Conservation (phyloP, 805 yeast genomes). For the Brettanomyces anomalus region DNA sequence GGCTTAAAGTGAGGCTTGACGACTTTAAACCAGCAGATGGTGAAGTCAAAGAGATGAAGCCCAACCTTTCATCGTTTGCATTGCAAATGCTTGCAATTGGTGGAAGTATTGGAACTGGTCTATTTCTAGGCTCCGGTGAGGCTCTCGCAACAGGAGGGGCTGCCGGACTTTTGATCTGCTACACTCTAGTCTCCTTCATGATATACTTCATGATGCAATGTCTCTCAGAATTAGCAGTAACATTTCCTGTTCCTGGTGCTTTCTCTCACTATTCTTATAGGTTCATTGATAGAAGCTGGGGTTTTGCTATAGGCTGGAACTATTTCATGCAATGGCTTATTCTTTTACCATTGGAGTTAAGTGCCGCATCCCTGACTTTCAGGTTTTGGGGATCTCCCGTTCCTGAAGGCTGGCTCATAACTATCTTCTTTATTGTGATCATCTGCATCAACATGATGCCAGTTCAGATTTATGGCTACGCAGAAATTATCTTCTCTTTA, state of each 20-base stretch:
- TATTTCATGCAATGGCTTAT: constrained; percentile 46
- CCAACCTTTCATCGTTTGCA: constrained; percentile 29
- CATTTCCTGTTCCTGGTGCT: constrained; percentile 58
- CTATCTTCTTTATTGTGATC: constrained; percentile 40
- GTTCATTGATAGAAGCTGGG: constrained; percentile 52
- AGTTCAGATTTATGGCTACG: constrained; percentile 46
- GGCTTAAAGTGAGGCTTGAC: constrained; percentile 15
- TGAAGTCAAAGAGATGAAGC: constrained; percentile 16
- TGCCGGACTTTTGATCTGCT: constrained; percentile 50
- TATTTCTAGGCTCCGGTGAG: constrained; percentile 57
- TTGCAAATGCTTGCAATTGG: constrained; percentile 63
- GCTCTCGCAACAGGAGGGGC: constrained; percentile 57
- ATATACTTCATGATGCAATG: constrained; percentile 54
- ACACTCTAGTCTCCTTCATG: constrained; percentile 44
- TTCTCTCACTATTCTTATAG: constrained; percentile 54
- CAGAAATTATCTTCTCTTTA: constrained; percentile 41
- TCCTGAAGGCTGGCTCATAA: constrained; percentile 41
- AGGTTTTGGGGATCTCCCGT: constrained; percentile 37
- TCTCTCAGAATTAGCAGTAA: constrained; percentile 50
- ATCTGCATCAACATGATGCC: constrained; percentile 43
- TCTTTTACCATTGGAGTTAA: constrained; percentile 41
- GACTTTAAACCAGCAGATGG: constrained; percentile 17
- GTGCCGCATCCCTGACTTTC: constrained; percentile 46
- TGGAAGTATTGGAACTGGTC: constrained; percentile 61
- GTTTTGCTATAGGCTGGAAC: constrained; percentile 55